These are phyloP conservation scores for Yueomyces sp. DNA, from an alignment of 805 yeast species.

Conservation along the genomic window DNA sequence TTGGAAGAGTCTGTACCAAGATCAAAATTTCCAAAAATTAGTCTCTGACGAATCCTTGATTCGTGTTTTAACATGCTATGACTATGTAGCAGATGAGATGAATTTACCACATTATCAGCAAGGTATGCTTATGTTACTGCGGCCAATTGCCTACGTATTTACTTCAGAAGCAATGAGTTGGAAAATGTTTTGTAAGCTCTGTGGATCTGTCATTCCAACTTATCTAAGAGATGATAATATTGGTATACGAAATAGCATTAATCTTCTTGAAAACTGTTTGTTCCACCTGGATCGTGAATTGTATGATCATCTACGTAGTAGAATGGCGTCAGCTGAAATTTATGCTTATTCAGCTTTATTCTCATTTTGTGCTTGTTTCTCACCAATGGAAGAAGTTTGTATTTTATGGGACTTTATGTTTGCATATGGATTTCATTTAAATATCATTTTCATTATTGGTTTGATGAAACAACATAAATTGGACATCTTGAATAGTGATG, in stretches of 20 bases:
- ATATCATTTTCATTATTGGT: conserved; percentile 71
- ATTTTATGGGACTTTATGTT: conserved; percentile 82
- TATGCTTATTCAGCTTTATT: conserved; percentile 77
- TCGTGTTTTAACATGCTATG: background rate
- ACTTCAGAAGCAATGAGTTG: conserved; percentile 81
- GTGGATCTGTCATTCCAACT: conserved; percentile 56
- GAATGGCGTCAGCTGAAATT: conserved; percentile 61
- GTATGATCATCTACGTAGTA: conserved; percentile 31
- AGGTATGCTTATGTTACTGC: background rate
- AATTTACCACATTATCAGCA: background rate
- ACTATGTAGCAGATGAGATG: background rate
- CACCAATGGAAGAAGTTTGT: conserved; percentile 63
- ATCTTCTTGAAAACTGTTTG: conserved; percentile 61
- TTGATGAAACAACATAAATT: conserved; percentile 24
- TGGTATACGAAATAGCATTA: conserved; percentile 68
- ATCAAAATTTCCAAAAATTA: no score
- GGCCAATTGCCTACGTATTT: conserved; percentile 59
- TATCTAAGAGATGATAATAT: conserved; percentile 64
- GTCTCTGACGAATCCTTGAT: background rate
- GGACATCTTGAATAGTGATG: background rate
- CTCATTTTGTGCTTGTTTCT: conserved; percentile 80
- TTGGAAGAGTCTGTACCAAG: no score
- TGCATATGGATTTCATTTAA: conserved; percentile 85
- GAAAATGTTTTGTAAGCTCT: conserved; percentile 48
- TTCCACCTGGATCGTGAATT: conserved; percentile 63